Base-by-base conservation (phyloP, 306 rosid species). In the Cicer judaicum region DNA sequence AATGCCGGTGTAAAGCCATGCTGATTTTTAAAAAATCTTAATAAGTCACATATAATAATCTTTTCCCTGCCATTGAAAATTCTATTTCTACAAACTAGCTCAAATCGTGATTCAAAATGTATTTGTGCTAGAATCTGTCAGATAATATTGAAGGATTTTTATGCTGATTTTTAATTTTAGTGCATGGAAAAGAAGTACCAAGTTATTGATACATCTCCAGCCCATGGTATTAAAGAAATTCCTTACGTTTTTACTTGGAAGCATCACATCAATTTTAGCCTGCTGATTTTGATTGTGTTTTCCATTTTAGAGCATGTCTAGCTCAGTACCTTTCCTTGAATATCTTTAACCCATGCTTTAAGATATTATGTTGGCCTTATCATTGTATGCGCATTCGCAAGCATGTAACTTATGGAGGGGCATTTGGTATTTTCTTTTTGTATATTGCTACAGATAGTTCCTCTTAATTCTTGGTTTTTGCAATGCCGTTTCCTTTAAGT, bases 301-400 rank as follows among this genome's bases (percentile, higher is more conserved):
- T 19, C 66, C 19, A 7, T 34, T 36, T 34, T 60, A 60, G 44
- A 72, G 55, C 68, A 55, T 66, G 41, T 34, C 43, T 56, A 16
- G 68, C 43, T 19, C 11, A 47, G 48, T 66, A 5, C 10, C 24
- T 12, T 15, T 60, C 50, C 39, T 18, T n/a, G 2, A 72, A 3
- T 42, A 55, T 10, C 16, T 52, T 55, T 56, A 15, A 29, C 8
- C 7, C 56, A 68, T 62, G 56, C 52, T 70, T 47, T 41, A 52
- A 60, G 34, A 63, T 40, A 63, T 66, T 54, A 29, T 78, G 67
- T 21, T 61, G 12, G 57, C 53, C 72, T 21, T 61, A 49, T 19
- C 41, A 24, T 70, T 47, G 50, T 63, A 59, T 75, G 53, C 3
- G 5, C 11, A 12, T 16, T 7, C 0, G 0, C 7, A 2, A 1